These are phyloP conservation scores for Halophytophthora batemanensis DNA, from an alignment of 352 stramenopile genomes.

Conservation along the genomic window DNA sequence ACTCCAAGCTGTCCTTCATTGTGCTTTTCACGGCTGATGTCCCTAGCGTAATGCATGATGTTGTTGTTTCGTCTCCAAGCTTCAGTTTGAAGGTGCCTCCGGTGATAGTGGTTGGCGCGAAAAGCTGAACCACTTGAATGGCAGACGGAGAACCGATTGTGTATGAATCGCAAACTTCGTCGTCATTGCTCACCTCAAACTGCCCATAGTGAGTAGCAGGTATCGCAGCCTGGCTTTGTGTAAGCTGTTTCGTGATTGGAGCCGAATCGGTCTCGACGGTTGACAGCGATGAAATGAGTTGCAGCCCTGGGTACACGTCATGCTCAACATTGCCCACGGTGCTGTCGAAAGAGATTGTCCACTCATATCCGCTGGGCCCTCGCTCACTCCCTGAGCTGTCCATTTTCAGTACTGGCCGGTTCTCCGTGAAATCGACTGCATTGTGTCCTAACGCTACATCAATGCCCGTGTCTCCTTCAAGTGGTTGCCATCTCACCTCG, in stretches of 20 bases:
- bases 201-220: conserved; percentile 40
- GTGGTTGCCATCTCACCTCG: conserved; percentile 38
- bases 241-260: conserved; percentile 26
- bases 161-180: conserved; percentile 56
- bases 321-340: conserved; percentile 34
- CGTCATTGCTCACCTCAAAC: conserved; percentile 59
- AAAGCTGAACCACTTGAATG: conserved; percentile 69
- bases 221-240: conserved; percentile 16
- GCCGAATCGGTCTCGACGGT: conserved; percentile 36
- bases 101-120: conserved; percentile 62
- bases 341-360: conserved; percentile 63
- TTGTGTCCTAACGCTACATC: conserved; percentile 40
- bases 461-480: conserved; percentile 30
- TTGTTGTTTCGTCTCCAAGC: conserved; percentile 46
- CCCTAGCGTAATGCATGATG: conserved; percentile 54
- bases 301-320: conserved; percentile 39
- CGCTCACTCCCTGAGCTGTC: conserved; percentile 35
- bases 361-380: conserved; percentile 59
- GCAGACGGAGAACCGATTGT: conserved; percentile 51
- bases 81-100: conserved; percentile 49
- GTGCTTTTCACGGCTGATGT: conserved; percentile 19
- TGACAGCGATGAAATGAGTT: conserved; percentile 44
- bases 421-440: conserved; percentile 23
- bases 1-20: conserved; percentile 36
- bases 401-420: conserved; percentile 33